These are phyloP conservation scores for Pulveroboletus sp. DNA, from an alignment of 1,284 basidiomycete species.

Conservation along the genomic window DNA sequence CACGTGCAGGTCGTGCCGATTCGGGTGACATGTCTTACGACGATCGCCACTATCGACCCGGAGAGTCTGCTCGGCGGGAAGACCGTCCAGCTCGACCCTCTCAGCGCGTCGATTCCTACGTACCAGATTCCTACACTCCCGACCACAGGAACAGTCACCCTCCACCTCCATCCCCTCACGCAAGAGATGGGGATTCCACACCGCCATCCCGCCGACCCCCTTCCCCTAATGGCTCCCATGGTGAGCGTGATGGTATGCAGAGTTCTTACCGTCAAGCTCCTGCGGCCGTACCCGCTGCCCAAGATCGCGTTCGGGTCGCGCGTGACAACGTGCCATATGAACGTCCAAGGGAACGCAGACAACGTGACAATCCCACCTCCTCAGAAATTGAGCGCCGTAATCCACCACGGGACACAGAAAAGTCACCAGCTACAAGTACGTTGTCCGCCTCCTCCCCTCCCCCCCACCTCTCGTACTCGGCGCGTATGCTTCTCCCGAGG, in stretches of 20 bases:
- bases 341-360: slow-evolving; percentile 28
- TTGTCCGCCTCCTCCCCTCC: slow-evolving; percentile 66
- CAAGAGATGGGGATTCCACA: slow-evolving; percentile 28
- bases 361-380: slow-evolving; percentile 27
- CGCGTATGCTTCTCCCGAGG: slow-evolving; percentile 49
- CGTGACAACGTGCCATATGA: slow-evolving; percentile 17
- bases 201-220: slow-evolving; percentile 22
- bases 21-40: slow-evolving; percentile 42
- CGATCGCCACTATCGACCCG: slow-evolving; percentile 68
- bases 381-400: slow-evolving; percentile 37
- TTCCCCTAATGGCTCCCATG: slow-evolving; percentile 25
- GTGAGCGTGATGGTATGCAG: slow-evolving; percentile 26
- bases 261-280: slow-evolving; percentile 34
- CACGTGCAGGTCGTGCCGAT: slow-evolving; percentile 35
- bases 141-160: slow-evolving; percentile 24
- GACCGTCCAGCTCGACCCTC: slow-evolving; percentile 28
- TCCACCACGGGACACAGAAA: slow-evolving; percentile 43
- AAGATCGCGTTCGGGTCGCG: slow-evolving; percentile 27
- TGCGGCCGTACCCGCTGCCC: slow-evolving; percentile 20
- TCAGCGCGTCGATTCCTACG: slow-evolving; percentile 35
- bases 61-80: slow-evolving; percentile 34
- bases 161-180: slow-evolving; percentile 23
- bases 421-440: slow-evolving; percentile 68
- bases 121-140: slow-evolving; percentile 36
- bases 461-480: slow-evolving; percentile 44